A percentile compares a stretch with the other conserved stretches of the same genome.
phyloP scores from a whole-genome alignment of 805 yeast species.

The Lipomyces japonicus region DNA sequence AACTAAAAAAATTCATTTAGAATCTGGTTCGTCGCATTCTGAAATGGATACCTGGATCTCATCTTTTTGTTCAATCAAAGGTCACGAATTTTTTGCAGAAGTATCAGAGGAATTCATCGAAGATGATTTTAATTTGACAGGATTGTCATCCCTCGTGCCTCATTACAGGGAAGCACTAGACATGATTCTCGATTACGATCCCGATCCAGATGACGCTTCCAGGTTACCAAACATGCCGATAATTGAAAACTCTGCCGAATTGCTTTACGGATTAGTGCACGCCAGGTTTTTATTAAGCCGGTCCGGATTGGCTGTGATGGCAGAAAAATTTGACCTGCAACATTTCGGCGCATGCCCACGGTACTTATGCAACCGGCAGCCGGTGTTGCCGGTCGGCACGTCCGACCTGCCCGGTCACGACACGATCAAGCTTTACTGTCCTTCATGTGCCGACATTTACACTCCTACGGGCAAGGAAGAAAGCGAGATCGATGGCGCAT shows the following conservation, averaged over 20 bases:
- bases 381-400: constrained; percentile 84
- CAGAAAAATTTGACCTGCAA: constrained; percentile 84
- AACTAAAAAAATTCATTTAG: constrained; percentile 25
- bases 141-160: constrained; percentile 79
- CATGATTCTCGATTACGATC: constrained; percentile 81
- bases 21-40: constrained; percentile 34
- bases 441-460: constrained; percentile 89
- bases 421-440: constrained; percentile 89
- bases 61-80: constrained; percentile 70
- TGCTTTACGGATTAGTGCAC: constrained; percentile 89
- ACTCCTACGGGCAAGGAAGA: constrained; percentile 83
- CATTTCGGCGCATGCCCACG: constrained; percentile 93
- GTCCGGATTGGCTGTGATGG: constrained; percentile 78
- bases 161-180: constrained; percentile 89
- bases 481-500: constrained; percentile 90
- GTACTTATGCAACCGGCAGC: constrained; percentile 83
- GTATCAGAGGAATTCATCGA: constrained; percentile 90
- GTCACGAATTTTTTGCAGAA: constrained; percentile 88
- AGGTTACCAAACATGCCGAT: constrained; percentile 67
- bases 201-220: constrained; percentile 44
- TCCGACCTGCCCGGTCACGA: constrained; percentile 88
- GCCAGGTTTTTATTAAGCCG: constrained; percentile 86
- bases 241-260: constrained; percentile 85
- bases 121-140: constrained; percentile 94
- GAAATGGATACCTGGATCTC: constrained; percentile 77